Evolutionary conservation across 148 eudicot species (phyloP).

Genomic region (Agrostemma githago): DNA sequence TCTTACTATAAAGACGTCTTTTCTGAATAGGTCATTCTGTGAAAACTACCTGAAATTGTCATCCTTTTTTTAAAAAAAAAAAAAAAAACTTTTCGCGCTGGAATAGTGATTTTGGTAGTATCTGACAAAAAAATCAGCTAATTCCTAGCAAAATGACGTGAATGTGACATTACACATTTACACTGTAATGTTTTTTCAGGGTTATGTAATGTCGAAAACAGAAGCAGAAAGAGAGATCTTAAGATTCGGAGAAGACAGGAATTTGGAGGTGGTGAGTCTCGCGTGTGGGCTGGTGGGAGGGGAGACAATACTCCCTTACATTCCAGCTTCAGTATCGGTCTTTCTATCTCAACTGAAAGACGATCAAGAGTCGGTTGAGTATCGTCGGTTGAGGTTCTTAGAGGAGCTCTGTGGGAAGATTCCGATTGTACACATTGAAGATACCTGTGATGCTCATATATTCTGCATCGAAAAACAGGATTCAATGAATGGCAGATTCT

Average conservation of each 20-base stretch:
- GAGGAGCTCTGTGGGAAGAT: constrained; percentile 40
- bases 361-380: background rate
- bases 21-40: too few relatives aligned
- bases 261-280: constrained; percentile 29
- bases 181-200: constrained; percentile 27
- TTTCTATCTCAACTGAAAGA: constrained; percentile 19
- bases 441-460: constrained; percentile 42
- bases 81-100: too few relatives aligned
- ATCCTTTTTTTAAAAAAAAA: too few relatives aligned
- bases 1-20: too few relatives aligned
- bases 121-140: too few relatives aligned
- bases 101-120: too few relatives aligned
- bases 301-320: constrained; percentile 23
- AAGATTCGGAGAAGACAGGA: constrained; percentile 11
- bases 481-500: constrained; percentile 32
- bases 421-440: constrained; percentile 43
- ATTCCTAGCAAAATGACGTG: too few relatives aligned
- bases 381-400: constrained; percentile 11
- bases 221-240: constrained; percentile 41
- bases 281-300: constrained; percentile 48
- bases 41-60: too few relatives aligned
- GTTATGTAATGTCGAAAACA: constrained; percentile 40
- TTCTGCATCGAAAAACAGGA: constrained; percentile 39
- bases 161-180: too few relatives aligned
- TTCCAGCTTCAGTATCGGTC: background rate